Conservation (phyloP, 2,329 filamentous ascomycete species). For the Talaromyces amestolkiae region DNA sequence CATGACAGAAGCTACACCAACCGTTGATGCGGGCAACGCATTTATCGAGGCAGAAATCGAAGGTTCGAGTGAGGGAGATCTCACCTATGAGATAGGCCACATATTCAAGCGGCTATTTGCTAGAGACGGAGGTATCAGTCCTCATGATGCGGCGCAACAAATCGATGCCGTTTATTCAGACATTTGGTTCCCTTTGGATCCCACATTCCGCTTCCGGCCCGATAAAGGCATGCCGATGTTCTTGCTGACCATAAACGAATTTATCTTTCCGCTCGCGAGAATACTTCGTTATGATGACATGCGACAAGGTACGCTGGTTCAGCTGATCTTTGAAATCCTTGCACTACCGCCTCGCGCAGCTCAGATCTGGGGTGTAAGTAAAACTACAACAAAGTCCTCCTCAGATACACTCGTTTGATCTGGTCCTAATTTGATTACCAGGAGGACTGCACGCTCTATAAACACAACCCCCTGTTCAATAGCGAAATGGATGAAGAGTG, state of each 20-base stretch:
- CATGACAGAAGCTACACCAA: not conserved
- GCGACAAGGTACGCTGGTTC: not conserved
- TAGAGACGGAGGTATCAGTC: not conserved
- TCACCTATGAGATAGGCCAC: not conserved
- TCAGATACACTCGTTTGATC: not conserved
- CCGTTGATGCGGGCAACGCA: not conserved
- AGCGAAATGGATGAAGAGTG: not conserved
- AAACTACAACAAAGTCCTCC: not conserved
- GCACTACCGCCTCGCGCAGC: not conserved
- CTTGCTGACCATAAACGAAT: not conserved
- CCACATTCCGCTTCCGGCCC: not conserved
- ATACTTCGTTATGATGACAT: not conserved
- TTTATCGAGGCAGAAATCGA: not conserved
- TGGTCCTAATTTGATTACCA: not conserved
- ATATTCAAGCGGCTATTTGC: not conserved
- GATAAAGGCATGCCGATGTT: not conserved
- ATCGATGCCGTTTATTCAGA: not conserved
- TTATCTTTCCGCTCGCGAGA: not conserved
- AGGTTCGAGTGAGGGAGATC: not conserved
- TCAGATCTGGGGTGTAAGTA: not conserved
- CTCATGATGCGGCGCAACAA: not conserved
- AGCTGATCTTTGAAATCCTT: not conserved
- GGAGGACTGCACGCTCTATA: not conserved
- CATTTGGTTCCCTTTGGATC: not conserved
- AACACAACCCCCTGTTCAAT: not conserved